Base-by-base conservation (phyloP, 2,329 filamentous ascomycete genomes). In the Dothidotthia symphoricarpi region DNA sequence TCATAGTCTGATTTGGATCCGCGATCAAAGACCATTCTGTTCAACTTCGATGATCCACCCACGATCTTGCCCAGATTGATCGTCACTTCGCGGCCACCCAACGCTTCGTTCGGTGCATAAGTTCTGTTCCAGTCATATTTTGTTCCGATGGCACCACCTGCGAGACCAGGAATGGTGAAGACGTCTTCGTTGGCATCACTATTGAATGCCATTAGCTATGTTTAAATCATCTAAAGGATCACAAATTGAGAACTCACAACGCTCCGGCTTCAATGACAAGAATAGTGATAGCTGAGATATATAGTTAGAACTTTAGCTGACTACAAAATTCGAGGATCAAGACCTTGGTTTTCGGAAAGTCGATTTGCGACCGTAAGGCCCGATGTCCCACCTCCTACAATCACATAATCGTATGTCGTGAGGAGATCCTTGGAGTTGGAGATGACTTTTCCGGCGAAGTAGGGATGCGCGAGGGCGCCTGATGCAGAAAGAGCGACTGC, bases 21-120 rank as follows among this genome's bases (percentile, higher is more conserved):
- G 14, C 61, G 58, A 29, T 62, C 57, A 32, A 58, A 58, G 3
- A 55, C 54, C 46, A 64, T 53, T 14, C 69, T 62, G 39, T 74
- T 74, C n/a, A 75, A 32, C 35, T 55, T 55, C 4, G 53, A 53
- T 9, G 49, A 51, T 16, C 55, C 55, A n/a, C 55, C 55, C 16
- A 57, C 53, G 9, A 54, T 16, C 30, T 45, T 58, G 11, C 55
- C 55, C 16, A 47, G 41, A 9, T 49, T 37, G 12, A 57, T 39
- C 2, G 45, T 15, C 14, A 49, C 28, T 15, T 28, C 34, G 3
- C 53, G 53, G 8, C 48, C 47, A 11, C 36, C 43, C 8, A 54
- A 12, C 12, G 29, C 41, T 8, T 39, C 40, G 14, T 36, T 41
- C 3, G 51, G 36, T 4, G 45, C 33, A 28, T 57, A 55, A 2